Evolutionary conservation across 75 land plant species (phyloP).

Genomic region (Adiantum capillusveneris): DNA sequence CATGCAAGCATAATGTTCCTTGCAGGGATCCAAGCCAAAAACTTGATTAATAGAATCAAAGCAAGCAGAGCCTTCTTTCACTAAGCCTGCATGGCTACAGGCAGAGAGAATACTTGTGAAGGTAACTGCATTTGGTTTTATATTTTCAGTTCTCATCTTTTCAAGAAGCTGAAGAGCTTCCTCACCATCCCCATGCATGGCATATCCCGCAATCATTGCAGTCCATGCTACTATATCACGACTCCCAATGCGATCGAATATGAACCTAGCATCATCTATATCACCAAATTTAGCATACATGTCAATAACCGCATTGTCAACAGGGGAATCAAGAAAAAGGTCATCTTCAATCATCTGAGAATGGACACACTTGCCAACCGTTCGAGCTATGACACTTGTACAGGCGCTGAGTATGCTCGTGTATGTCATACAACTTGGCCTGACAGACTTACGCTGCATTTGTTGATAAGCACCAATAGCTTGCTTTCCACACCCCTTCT

Average conservation of each 20-base stretch:
- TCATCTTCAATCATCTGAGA: neutral
- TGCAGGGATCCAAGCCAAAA: constrained; percentile 36
- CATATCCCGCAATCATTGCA: neutral
- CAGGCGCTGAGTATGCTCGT: neutral
- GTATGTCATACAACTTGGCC: constrained; percentile 1
- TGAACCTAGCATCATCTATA: neutral
- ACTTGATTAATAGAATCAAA: constrained; percentile 36
- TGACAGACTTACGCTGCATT: too few relatives aligned
- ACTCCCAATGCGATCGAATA: neutral
- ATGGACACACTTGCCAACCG: neutral
- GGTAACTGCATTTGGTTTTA: constrained; percentile 1
- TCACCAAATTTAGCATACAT: constrained; percentile 2
- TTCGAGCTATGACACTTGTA: neutral
- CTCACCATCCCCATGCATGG: neutral
- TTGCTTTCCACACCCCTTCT: too few relatives aligned
- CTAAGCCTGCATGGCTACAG: constrained; percentile 11
- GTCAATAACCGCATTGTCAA: constrained; percentile 14
- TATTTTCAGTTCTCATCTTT: neutral
- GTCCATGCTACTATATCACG: neutral
- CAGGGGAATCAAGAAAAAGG: constrained; percentile 23
- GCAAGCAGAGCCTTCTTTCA: constrained; percentile 39
- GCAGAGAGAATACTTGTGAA: neutral
- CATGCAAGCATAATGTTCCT: constrained; percentile 63
- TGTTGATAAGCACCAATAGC: too few relatives aligned
- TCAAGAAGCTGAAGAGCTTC: neutral